Evolutionary conservation across 163 green algal species (phyloP).

Genomic region (Chlorella variabilis): DNA sequence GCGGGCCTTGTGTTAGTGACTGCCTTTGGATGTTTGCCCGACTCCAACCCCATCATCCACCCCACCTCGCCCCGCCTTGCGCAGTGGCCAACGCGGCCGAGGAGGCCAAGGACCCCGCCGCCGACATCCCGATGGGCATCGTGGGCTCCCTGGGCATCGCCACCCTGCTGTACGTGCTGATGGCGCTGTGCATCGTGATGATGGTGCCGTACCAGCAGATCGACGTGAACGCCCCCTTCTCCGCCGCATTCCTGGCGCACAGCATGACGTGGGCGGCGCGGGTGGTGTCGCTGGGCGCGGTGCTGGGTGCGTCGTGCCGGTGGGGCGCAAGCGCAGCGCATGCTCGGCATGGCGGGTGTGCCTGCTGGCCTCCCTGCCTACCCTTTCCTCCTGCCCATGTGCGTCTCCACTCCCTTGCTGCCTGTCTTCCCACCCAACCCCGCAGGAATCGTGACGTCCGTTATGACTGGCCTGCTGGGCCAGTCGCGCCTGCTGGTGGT

Average conservation of each 20-base stretch:
- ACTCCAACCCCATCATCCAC: no score
- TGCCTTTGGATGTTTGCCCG: no score
- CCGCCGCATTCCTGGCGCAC: constrained; percentile 45
- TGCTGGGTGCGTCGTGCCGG: constrained; percentile 23
- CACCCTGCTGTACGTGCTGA: constrained; percentile 75
- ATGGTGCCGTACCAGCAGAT: constrained; percentile 65
- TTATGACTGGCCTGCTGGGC: constrained; percentile 66
- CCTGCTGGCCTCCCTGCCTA: background rate
- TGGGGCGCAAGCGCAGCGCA: background rate
- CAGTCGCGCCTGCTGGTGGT: constrained; percentile 79
- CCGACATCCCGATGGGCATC: constrained; percentile 80
- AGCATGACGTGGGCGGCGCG: constrained; percentile 35
- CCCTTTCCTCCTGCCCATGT: no score
- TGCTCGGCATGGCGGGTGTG: no score
- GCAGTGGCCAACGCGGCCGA: constrained; percentile 82
- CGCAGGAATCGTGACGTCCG: constrained; percentile 58
- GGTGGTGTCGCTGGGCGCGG: constrained; percentile 42
- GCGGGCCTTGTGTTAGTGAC: no score
- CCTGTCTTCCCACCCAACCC: no score
- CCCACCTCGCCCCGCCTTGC: no score
- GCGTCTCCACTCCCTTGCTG: no score
- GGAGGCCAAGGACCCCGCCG: constrained; percentile 68
- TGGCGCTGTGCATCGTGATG: constrained; percentile 65
- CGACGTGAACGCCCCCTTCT: constrained; percentile 72
- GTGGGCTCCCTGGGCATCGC: constrained; percentile 66